Evolutionary conservation across 2,329 filamentous ascomycete species (phyloP).

Genomic region (Trichoderma oligosporum): DNA sequence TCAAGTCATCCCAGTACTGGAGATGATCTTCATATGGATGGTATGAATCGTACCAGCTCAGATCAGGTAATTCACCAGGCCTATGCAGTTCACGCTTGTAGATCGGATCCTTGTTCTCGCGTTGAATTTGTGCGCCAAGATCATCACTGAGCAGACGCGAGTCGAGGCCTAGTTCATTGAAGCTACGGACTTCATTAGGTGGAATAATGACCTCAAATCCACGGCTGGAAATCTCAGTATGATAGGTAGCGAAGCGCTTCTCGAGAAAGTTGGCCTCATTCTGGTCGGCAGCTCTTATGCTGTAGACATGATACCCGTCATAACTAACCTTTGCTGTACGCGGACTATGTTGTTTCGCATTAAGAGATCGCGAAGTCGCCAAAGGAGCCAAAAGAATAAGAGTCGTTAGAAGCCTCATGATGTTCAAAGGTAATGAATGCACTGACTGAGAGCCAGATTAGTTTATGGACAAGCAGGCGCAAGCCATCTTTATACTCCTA

Average conservation of each 20-base stretch:
- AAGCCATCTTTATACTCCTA: not conserved
- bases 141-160: not conserved
- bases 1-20: conserved; percentile 44
- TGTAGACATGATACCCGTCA: conserved; percentile 2
- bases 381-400: not conserved
- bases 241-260: not conserved
- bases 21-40: conserved; percentile 50
- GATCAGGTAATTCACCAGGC: conserved; percentile 3
- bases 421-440: not conserved
- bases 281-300: not conserved
- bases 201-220: conserved; percentile 7
- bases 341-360: not conserved
- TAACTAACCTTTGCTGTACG: conserved; percentile 1
- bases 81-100: conserved; percentile 2
- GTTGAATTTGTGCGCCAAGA: not conserved
- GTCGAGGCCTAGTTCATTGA: not conserved
- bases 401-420: not conserved
- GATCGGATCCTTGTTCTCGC: not conserved
- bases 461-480: not conserved
- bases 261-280: not conserved
- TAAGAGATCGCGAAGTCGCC: not conserved
- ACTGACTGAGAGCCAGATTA: not conserved
- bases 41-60: conserved; percentile 51
- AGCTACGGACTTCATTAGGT: not conserved
- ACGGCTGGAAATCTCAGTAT: not conserved